Conservation (phyloP, 164 flowering plant species). For the Euptelea pleiosperma region DNA sequence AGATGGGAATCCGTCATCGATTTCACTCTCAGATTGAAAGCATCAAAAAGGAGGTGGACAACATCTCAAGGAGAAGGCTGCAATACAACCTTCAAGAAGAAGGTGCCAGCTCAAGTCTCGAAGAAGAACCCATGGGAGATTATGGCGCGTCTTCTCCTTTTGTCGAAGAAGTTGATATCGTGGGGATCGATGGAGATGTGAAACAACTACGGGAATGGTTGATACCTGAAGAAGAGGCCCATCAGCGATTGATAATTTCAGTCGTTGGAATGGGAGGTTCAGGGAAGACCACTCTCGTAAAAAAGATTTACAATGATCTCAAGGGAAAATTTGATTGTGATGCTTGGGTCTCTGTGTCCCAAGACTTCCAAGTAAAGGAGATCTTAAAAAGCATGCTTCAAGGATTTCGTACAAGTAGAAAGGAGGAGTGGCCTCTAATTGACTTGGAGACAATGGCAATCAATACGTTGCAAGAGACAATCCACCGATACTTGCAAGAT, state of each 20-base stretch:
- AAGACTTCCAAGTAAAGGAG: not conserved
- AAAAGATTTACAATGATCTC: no score
- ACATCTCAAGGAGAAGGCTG: not conserved
- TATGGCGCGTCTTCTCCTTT: not conserved
- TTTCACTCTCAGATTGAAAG: not conserved
- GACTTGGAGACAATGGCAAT: not conserved
- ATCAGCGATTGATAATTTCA: not conserved
- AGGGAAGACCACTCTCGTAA: no score
- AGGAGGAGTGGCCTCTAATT: no score
- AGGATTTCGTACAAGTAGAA: not conserved
- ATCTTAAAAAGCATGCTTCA: not conserved
- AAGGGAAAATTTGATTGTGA: no score
- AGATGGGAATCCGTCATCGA: not conserved
- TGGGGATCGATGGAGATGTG: not conserved
- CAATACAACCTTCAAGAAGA: slow-evolving; percentile 1
- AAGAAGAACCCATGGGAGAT: not conserved
- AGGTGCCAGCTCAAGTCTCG: not conserved
- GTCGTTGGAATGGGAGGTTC: not conserved
- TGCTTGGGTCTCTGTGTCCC: not conserved
- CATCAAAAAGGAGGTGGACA: not conserved
- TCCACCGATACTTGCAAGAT: not conserved
- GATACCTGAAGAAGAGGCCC: not conserved
- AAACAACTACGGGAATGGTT: not conserved
- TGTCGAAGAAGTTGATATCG: not conserved
- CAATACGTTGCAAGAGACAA: not conserved